Evolutionary conservation across 495 filamentous ascomycete species (phyloP), one percentile per base, ranked within the genome.

Genomic region (Hyaloscypha variabilis): DNA sequence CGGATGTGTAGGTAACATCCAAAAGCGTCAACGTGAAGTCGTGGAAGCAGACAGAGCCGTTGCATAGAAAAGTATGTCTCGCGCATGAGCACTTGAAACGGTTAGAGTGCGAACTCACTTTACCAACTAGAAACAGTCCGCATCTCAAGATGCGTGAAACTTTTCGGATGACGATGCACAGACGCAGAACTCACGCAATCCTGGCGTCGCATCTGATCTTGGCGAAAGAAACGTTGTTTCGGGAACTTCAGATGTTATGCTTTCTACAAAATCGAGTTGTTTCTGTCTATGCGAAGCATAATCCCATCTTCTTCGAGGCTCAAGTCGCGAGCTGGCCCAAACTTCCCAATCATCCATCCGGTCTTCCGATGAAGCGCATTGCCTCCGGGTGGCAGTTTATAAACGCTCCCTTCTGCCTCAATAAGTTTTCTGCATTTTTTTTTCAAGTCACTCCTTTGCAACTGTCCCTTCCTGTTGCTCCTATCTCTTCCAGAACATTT

Each of bases 371-470:
- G 53, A 56, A 25, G 25, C 21, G 25, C 21, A 56, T 6, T 51
- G 49, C 49, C 31, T 34, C 13, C 31, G 8, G 31, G 8, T 8
- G 31, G 31, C 31, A 3, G 31, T 6, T 8, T 34, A 34, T 34
- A 34, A 0, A 34, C n/a, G n/a, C n/a, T n/a, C n/a, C n/a, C n/a
- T n/a, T n/a, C n/a, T n/a, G n/a, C n/a, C n/a, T n/a, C n/a, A n/a
- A n/a, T n/a, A n/a, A n/a, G n/a, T n/a, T n/a, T n/a, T n/a, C n/a
- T n/a, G n/a, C n/a, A n/a, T n/a, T n/a, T n/a, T 53, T 11, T 23
- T 23, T 53, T 56, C 53, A 56, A 56, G 53, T 56, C 53, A 56
- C 25, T 56, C 53, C 19, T 26, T 56, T 56, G 14, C n/a, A 24
- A 25, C 24, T 52, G 8, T 3, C 19, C 24, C n/a, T 25, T 34